Conservation (phyloP, 2,329 filamentous ascomycete genomes). For the Sporothrix protearum region DNA sequence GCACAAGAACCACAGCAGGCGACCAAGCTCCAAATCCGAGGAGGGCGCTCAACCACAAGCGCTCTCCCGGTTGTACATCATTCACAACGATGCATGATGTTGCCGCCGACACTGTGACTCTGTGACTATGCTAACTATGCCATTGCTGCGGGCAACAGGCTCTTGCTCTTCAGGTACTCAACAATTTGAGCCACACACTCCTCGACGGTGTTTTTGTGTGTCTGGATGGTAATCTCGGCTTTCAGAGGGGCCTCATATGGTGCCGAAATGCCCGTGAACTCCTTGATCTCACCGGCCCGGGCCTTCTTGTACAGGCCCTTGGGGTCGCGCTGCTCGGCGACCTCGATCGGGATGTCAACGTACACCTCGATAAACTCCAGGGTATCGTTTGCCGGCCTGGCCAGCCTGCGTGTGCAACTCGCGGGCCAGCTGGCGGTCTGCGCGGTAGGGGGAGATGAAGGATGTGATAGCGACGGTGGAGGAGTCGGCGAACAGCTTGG, state of each 20-base stretch:
- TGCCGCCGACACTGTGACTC: neutral
- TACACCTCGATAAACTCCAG: slow-evolving; percentile 92
- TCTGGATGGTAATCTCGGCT: slow-evolving; percentile 83
- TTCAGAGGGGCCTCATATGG: slow-evolving; percentile 88
- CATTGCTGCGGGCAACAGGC: slow-evolving; percentile 43
- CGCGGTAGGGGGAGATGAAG: slow-evolving; percentile 93
- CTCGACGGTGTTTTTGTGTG: slow-evolving; percentile 77
- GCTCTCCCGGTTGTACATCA: neutral
- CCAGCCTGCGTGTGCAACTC: slow-evolving; percentile 66
- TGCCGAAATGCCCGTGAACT: slow-evolving; percentile 93
- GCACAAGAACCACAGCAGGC: neutral
- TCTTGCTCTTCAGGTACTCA: slow-evolving; percentile 69
- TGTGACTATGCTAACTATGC: neutral
- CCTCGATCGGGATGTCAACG: slow-evolving; percentile 85
- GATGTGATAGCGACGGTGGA: slow-evolving; percentile 85
- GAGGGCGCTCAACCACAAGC: neutral
- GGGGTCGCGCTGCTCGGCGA: slow-evolving; percentile 90
- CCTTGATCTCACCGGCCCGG: slow-evolving; percentile 85
- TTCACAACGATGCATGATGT: neutral
- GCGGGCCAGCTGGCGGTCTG: slow-evolving; percentile 79
- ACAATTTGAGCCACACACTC: slow-evolving; percentile 85
- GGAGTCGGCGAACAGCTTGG: slow-evolving; percentile 92
- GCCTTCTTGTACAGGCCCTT: slow-evolving; percentile 99
- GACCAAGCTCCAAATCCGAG: too few species aligned
- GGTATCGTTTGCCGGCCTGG: slow-evolving; percentile 59